Evolutionary conservation across 306 rosid species (phyloP).

Genomic region (Cyclanthera cordifolia): DNA sequence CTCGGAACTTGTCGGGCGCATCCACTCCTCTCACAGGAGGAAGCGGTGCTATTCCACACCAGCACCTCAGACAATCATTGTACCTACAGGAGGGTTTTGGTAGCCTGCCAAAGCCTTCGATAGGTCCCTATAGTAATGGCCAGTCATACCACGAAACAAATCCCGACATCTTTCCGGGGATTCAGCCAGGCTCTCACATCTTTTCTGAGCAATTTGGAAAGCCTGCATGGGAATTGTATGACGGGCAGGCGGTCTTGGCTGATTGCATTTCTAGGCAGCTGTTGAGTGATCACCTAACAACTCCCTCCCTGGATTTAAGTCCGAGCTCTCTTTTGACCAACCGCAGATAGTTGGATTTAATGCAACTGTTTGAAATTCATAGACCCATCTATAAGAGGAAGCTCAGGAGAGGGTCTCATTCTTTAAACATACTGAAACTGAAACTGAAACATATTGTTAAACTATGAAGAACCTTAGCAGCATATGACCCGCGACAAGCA

Average conservation of each 20-base stretch:
- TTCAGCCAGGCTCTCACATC: constrained; percentile 31
- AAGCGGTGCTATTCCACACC: constrained; percentile 23
- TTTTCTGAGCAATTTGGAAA: constrained; percentile 28
- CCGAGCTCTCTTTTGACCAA: constrained; percentile 22
- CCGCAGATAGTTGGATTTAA: constrained; percentile 18
- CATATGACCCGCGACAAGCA: not conserved
- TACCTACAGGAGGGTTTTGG: constrained; percentile 34
- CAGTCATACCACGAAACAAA: constrained; percentile 28
- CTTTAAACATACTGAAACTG: not conserved
- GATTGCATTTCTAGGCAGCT: constrained; percentile 49
- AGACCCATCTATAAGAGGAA: constrained; percentile 7
- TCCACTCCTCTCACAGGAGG: constrained; percentile 38
- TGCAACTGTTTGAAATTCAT: constrained; percentile 3
- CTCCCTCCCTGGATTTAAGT: constrained; percentile 22
- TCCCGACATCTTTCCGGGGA: constrained; percentile 31
- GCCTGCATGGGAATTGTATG: constrained; percentile 27
- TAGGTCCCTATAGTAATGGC: constrained; percentile 25
- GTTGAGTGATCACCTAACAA: constrained; percentile 36
- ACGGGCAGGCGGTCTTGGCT: constrained; percentile 31
- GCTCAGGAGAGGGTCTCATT: constrained; percentile 1
- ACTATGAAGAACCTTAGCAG: constrained; percentile 3
- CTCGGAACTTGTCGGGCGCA: constrained; percentile 25
- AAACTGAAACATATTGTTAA: constrained; percentile 5
- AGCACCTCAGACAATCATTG: constrained; percentile 32
- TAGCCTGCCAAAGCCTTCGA: constrained; percentile 28